Evolutionary conservation across 2,329 filamentous ascomycete species (phyloP).

Genomic region (Ophiostoma perfectum): DNA sequence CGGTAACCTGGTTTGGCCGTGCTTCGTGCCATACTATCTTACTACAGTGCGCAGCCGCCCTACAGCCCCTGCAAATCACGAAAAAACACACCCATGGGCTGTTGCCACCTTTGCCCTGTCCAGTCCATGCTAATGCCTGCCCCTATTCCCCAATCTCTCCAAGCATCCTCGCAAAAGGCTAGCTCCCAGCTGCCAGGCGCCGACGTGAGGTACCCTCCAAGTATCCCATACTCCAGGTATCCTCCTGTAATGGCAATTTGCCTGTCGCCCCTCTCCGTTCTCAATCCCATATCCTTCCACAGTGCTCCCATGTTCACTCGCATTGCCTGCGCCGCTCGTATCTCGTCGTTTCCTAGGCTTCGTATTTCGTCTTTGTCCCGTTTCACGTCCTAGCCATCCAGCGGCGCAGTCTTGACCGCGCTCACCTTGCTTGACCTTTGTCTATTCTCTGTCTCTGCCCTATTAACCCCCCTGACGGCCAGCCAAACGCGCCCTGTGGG

Average conservation of each 20-base stretch:
- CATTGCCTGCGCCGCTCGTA: background rate
- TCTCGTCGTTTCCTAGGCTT: conserved; percentile 1
- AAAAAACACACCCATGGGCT: too few relatives aligned
- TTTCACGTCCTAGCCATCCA: background rate
- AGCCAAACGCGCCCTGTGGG: conserved; percentile 4
- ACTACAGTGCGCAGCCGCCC: background rate
- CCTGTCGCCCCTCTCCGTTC: background rate
- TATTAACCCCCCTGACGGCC: background rate
- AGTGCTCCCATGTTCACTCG: background rate
- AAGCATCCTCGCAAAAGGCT: background rate
- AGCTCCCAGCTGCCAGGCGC: background rate
- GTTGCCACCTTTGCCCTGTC: background rate
- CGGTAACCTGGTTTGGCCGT: conserved; percentile 4
- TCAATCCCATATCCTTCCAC: background rate
- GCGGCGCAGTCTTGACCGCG: background rate
- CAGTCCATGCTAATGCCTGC: conserved; percentile 4
- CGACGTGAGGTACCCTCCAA: background rate
- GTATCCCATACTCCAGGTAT: background rate
- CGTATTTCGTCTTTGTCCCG: background rate
- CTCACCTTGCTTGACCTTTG: background rate
- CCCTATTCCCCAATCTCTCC: conserved; percentile 4
- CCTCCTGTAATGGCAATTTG: background rate
- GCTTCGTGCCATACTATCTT: background rate
- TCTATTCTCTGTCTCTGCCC: background rate
- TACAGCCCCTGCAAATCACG: background rate